These are phyloP conservation scores for Diplodia corticola DNA, from an alignment of 2,329 filamentous ascomycete species.

Conservation along the genomic window DNA sequence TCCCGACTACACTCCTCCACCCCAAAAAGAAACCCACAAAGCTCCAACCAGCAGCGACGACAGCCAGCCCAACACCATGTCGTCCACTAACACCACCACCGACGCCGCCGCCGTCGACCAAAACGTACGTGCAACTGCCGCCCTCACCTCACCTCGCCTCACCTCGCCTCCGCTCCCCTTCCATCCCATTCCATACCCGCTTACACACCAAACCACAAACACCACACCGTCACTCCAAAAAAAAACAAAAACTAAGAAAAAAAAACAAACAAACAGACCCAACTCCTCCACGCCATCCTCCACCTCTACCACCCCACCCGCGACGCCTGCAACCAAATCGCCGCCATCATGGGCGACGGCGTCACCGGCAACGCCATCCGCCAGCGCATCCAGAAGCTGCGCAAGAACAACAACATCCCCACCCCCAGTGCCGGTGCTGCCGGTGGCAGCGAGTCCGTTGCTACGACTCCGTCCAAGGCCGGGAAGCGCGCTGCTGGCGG, in stretches of 20 bases:
- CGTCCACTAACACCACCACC: too few species aligned
- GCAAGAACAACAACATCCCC: background rate
- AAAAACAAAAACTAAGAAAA: background rate
- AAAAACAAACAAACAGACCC: background rate
- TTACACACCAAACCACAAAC: too few species aligned
- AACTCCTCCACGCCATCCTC: background rate
- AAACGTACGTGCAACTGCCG: background rate
- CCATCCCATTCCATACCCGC: too few species aligned
- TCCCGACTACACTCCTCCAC: too few species aligned
- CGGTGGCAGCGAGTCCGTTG: too few species aligned
- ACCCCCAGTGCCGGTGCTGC: too few species aligned
- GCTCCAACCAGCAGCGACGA: background rate
- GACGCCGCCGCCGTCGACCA: background rate
- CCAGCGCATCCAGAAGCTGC: slow-evolving; percentile 6
- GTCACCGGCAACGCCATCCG: slow-evolving; percentile 14
- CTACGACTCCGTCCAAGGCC: too few species aligned
- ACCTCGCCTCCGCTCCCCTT: background rate
- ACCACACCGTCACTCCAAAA: background rate
- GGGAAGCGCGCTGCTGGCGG: too few species aligned
- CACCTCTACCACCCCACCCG: background rate
- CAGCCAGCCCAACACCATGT: too few species aligned
- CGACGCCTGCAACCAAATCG: background rate
- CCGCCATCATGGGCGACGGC: background rate
- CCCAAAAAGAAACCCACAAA: too few species aligned
- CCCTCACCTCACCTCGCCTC: too few species aligned